Evolutionary conservation across 2,329 filamentous ascomycete genomes (phyloP), one percentile per base, ranked within the genome.

Genomic region (Beauveria pseudobassiana): DNA sequence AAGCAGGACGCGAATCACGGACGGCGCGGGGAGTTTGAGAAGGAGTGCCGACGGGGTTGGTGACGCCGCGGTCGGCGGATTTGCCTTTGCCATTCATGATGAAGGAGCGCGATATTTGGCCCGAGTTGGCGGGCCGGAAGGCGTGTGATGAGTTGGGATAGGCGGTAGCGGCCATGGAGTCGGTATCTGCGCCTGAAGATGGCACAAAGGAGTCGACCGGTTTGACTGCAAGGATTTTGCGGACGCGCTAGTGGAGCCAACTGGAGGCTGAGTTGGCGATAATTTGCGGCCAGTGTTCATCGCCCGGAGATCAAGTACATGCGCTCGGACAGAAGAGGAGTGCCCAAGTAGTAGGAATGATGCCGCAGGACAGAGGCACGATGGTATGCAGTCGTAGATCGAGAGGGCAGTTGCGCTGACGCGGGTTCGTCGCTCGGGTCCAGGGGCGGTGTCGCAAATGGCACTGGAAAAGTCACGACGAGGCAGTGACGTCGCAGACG

Each of bases 1-100:
- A 63, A 87, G 82, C 52, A 84, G 69, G 42, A 85, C 75, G 24
- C 65, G 77, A 69, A 67, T 75, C 71, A 57, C 73, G 69, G 53
- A 75, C 55, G 59, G 74, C 52, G n/a, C 73, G 65, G 71, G 18
- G 74, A 70, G 61, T 68, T 69, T 62, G 74, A 69, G 64, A 75
- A 77, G 3, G 74, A 1, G 72, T 74, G 63, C 75, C 75, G 50
- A 77, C 69, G 20, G 78, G 72, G 62, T 74, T 76, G 59, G 71
- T 69, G 60, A 72, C 69, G 65, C 81, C 78, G 70, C 73, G 74
- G 40, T 81, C 79, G 64, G 74, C 77, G 12, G 70, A 67, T 61
- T 73, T 69, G 59, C 66, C 64, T 59, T 73, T 69, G 59, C 67
- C 65, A 34, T 54, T 49, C 65, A 75, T 72, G 30, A 69, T 70